Evolutionary conservation across 1,139 yeast genomes (phyloP), one percentile per base, ranked within the genome.

Genomic region (Geotrichum klebahnii): DNA sequence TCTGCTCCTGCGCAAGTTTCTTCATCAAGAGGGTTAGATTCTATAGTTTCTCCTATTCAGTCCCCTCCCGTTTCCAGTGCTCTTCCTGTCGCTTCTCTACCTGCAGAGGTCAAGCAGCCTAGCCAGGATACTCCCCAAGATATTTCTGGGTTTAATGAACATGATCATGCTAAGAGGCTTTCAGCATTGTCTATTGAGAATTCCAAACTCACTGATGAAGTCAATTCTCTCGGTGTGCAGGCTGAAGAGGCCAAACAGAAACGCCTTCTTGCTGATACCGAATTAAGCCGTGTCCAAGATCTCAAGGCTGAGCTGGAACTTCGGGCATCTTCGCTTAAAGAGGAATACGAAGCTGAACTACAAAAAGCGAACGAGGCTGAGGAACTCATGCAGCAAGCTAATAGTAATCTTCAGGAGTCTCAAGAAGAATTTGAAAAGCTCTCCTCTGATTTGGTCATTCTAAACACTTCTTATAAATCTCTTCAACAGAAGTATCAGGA

Each of bases 121-220:
- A n/a, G n/a, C 12, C 44, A 54, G 5, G 26, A 57, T 16, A 31
- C 48, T 24, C 56, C 55, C 62, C 63, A 56, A 60, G 73, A 57
- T 29, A 28, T 35, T 17, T 43, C 44, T n/a, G n/a, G n/a, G 55
- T 69, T 79, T 48, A 81, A 83, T 0, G 84, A 80, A 54, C 61
- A 75, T 2, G 70, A 65, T 1, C 82, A 76, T 3, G 78, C 88
- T 0, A 80, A 82, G 23, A 81, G 83, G 61, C 72, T 88, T 45
- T 81, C 95, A 0, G 79, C 79, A 55, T 90, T 95, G 2, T 81
- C 94, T 14, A 79, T 92, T 2, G 96, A 88, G 59, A 77, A 87
- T 66, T 96, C 96, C 16, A 88, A 90, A 60, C 75, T 85, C 44
- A 84, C 95, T 1, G 87, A 84, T 61, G 96, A 90, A 69, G 82